Evolutionary conservation across 75 land plant genomes (phyloP).

Genomic region (Cryptomeria japonica): DNA sequence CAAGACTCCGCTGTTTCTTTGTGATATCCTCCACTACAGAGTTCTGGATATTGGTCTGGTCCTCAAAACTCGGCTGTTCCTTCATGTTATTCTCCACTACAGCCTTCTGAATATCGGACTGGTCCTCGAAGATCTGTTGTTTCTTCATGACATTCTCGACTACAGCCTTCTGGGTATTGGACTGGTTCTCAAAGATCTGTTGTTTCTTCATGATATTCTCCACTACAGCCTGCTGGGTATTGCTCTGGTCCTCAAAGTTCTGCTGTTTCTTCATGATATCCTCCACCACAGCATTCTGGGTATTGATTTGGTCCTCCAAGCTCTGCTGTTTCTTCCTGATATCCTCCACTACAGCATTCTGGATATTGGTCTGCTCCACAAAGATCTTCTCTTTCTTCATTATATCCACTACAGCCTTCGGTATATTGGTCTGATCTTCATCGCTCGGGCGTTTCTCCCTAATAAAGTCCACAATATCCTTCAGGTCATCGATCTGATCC

Average conservation of each 20-base stretch:
- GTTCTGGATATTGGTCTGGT: conserved; percentile 55
- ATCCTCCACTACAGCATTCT: not conserved
- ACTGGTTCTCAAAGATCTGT: conserved; percentile 18
- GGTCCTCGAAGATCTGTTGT: conserved; percentile 1
- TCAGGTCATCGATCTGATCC: too few relatives aligned
- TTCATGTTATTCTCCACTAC: too few relatives aligned
- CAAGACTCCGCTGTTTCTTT: conserved; percentile 46
- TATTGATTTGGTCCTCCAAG: conserved; percentile 64
- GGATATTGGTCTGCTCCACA: conserved; percentile 60
- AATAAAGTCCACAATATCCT: too few relatives aligned
- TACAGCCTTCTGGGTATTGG: conserved; percentile 43
- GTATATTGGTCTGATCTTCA: too few relatives aligned
- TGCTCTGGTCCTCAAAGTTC: too few relatives aligned
- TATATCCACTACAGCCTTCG: too few relatives aligned
- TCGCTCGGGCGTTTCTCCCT: too few relatives aligned
- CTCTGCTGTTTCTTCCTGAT: conserved; percentile 31
- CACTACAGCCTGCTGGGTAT: too few relatives aligned
- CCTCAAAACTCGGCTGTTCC: conserved; percentile 53
- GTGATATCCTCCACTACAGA: too few relatives aligned
- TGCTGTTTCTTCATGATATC: too few relatives aligned
- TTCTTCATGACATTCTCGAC: conserved; percentile 29
- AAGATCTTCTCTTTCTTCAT: conserved; percentile 41
- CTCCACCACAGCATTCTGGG: conserved; percentile 14
- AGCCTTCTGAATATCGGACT: not conserved
- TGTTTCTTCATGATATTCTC: too few relatives aligned